Evolutionary conservation across 1,284 basidiomycete genomes (phyloP).

Genomic region (Ustilago bromivora): DNA sequence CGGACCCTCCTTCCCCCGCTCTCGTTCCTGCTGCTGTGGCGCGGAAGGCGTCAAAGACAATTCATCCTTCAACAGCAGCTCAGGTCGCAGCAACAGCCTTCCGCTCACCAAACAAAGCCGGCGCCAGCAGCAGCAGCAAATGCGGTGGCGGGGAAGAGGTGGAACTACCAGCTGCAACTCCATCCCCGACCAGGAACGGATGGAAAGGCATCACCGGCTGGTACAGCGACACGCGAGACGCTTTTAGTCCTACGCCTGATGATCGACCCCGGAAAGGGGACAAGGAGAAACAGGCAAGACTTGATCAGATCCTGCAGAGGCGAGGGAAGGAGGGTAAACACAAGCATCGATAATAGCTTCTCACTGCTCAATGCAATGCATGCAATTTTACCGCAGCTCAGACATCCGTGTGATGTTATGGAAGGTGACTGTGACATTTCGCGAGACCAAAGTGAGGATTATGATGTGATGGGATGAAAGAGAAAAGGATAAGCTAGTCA

Average conservation of each 20-base stretch:
- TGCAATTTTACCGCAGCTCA: not conserved
- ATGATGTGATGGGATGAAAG: not conserved
- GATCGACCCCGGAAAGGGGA: not conserved
- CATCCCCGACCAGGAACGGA: conserved; percentile 18
- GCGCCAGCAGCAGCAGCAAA: not conserved
- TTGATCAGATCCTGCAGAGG: not conserved
- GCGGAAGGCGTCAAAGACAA: not conserved
- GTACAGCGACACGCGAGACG: conserved; percentile 25
- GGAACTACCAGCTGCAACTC: conserved; percentile 8
- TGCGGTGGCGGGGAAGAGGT: not conserved
- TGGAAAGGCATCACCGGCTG: conserved; percentile 28
- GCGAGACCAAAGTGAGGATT: not conserved
- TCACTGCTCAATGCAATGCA: not conserved
- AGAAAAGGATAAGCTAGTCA: not conserved
- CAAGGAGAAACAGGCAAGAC: not conserved
- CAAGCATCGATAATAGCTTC: not conserved
- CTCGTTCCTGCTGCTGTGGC: not conserved
- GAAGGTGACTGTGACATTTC: not conserved
- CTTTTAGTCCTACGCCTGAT: conserved; percentile 20
- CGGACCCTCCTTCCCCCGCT: not conserved
- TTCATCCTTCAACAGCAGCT: not conserved
- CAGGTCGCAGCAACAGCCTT: not conserved
- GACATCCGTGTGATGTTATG: not conserved
- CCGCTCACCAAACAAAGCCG: not conserved
- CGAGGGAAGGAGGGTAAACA: not conserved